Percentiles rank a stretch among this genome's conserved stretches.
Conservation (phyloP, 305 asterid genomes). For the Caryopteris hybrid region DNA sequence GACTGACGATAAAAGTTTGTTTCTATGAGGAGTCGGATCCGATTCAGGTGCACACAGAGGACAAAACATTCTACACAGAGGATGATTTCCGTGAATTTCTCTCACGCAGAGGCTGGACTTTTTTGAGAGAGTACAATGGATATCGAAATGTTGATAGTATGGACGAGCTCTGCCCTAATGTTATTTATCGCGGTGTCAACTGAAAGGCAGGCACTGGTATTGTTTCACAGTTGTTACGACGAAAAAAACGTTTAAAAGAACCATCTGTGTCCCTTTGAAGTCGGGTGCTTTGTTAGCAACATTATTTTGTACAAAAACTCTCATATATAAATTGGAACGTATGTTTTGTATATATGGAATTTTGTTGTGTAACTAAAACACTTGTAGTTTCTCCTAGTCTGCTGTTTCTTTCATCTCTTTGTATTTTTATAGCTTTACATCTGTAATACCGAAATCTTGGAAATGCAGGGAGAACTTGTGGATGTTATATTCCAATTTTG, state of each 20-base stretch:
- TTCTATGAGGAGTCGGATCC: slow-evolving; percentile 55
- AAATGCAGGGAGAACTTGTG: neutral
- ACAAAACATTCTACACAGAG: slow-evolving; percentile 64
- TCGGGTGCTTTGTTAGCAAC: neutral
- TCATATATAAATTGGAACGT: neutral
- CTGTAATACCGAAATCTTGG: neutral
- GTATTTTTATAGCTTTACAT: neutral
- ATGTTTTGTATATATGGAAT: slow-evolving; percentile 15
- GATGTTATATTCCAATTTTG: neutral
- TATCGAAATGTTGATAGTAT: slow-evolving; percentile 52
- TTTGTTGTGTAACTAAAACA: neutral
- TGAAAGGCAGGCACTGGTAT: too few species aligned
- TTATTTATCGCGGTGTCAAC: slow-evolving; percentile 51
- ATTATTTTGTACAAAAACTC: neutral
- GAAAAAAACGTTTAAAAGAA: neutral
- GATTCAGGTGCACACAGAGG: slow-evolving; percentile 61
- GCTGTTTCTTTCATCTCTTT: neutral
- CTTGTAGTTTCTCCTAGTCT: neutral
- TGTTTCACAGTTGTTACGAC: too few species aligned
- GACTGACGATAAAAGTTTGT: slow-evolving; percentile 63
- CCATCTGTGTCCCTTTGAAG: neutral
- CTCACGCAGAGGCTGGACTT: slow-evolving; percentile 63
- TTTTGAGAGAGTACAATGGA: slow-evolving; percentile 64
- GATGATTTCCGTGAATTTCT: slow-evolving; percentile 70
- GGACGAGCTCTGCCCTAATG: slow-evolving; percentile 78